Conservation (phyloP, 176 grass and related monocot species). For the Oryza meridionalis region DNA sequence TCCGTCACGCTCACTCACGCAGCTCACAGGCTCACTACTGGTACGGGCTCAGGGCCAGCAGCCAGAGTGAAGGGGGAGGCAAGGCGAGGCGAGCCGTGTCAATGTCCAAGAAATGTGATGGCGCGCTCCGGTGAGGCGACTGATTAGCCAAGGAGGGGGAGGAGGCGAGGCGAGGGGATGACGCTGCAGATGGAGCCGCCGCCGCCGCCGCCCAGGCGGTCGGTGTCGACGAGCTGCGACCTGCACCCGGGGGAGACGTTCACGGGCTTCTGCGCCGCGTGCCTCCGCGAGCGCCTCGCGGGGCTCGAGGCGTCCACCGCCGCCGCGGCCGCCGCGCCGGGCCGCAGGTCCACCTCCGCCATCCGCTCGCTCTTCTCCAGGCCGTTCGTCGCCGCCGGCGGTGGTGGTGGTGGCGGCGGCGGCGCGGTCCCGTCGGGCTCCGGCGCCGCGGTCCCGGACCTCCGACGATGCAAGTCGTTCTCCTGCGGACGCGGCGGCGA, state of each 20-base stretch:
- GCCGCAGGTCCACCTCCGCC: conserved; percentile 87
- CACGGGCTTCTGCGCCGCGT: conserved; percentile 86
- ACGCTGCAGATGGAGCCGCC: conserved; percentile 58
- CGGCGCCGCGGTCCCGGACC: conserved; percentile 43
- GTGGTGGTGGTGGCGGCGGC: not conserved
- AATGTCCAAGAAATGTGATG: conserved; percentile 25
- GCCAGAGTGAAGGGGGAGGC: not conserved
- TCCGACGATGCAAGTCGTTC: conserved; percentile 87
- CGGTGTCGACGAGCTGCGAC: conserved; percentile 62
- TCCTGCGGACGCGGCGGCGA: conserved; percentile 66
- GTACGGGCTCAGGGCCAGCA: conserved; percentile 22
- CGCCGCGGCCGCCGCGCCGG: conserved; percentile 37
- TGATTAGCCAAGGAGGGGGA: not conserved
- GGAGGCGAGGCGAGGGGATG: not conserved
- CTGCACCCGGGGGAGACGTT: conserved; percentile 81
- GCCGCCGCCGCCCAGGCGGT: conserved; percentile 43
- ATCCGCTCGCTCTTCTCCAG: conserved; percentile 85
- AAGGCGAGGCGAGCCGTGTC: not conserved
- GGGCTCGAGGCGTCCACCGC: conserved; percentile 60
- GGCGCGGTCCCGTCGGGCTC: conserved; percentile 29
- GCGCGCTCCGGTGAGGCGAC: not conserved
- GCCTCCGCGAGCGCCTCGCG: conserved; percentile 84
- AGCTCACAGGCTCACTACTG: not conserved
- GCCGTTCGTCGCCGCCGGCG: conserved; percentile 24
- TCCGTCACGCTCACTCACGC: conserved; percentile 18